A percentile compares a stretch with the other conserved stretches of the same genome.
Conservation (phyloP, 2,329 filamentous ascomycete genomes). For the Cryphonectria radicalis region DNA sequence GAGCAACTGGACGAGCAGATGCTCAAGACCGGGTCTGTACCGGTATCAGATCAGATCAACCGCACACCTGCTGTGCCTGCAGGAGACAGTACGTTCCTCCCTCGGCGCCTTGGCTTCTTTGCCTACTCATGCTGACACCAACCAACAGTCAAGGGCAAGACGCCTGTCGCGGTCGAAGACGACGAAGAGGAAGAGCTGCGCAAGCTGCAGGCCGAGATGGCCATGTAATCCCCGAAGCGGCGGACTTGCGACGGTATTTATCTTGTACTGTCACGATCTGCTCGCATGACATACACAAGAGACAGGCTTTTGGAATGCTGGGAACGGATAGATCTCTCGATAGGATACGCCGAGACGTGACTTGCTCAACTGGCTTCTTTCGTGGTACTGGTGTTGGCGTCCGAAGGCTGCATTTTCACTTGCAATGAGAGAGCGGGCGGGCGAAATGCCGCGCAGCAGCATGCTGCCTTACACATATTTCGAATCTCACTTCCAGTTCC, state of each 20-base stretch:
- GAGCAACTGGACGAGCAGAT: conserved; percentile 85
- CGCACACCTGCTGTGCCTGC: conserved; percentile 76
- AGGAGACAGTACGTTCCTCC: conserved; percentile 70
- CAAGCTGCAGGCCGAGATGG: conserved; percentile 96
- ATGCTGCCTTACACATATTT: conserved; percentile 21
- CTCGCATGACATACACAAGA: neutral
- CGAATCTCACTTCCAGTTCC: conserved; percentile 13
- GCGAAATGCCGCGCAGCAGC: conserved; percentile 9
- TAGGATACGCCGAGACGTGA: conserved; percentile 1
- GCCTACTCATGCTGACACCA: neutral
- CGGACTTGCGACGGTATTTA: neutral
- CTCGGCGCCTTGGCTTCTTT: neutral
- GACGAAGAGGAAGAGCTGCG: conserved; percentile 95
- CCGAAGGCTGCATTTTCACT: conserved; percentile 25
- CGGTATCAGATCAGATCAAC: conserved; percentile 77
- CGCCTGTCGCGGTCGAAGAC: conserved; percentile 66
- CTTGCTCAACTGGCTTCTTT: conserved; percentile 12
- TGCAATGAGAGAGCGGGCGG: conserved; percentile 9
- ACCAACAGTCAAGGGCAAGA: conserved; percentile 54
- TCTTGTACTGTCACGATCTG: conserved; percentile 3
- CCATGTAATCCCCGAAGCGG: conserved; percentile 64
- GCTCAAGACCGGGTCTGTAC: conserved; percentile 84
- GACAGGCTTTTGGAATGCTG: neutral
- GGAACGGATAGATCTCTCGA: neutral
- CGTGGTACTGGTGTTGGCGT: conserved; percentile 27